phyloP scores from a whole-genome alignment of 75 land plant genomes.

The Sequoiadendron giganteum region DNA sequence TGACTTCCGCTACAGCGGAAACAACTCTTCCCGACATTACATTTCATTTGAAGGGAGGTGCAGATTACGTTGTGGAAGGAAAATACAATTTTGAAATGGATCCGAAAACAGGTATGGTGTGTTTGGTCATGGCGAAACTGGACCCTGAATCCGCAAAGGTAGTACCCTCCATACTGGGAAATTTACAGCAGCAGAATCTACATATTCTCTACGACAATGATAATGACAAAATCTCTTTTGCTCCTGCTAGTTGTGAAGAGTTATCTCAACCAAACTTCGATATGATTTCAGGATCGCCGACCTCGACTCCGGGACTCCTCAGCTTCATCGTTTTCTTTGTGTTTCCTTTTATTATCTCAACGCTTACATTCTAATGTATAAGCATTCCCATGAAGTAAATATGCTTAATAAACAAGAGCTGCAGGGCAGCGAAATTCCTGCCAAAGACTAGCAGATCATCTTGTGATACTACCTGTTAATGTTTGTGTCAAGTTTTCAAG shows the following conservation, averaged over 20 bases:
- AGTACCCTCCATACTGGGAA: neutral
- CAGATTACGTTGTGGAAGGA: neutral
- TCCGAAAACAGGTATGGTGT: neutral
- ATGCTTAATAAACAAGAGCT: too few species aligned
- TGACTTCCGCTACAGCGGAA: neutral
- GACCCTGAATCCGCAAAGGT: neutral
- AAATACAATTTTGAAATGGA: neutral
- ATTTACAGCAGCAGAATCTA: neutral
- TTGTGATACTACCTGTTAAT: too few species aligned
- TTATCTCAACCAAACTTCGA: neutral
- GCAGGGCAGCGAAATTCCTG: too few species aligned
- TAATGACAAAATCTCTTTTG: neutral
- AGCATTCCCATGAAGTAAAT: too few species aligned
- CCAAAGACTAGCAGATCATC: too few species aligned
- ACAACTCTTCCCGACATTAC: neutral
- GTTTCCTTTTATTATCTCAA: too few species aligned
- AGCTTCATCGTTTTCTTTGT: too few species aligned
- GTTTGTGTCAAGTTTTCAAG: too few species aligned
- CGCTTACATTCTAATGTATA: too few species aligned
- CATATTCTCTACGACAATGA: neutral
- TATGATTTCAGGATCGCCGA: too few species aligned
- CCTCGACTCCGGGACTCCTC: too few species aligned
- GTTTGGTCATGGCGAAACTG: neutral
- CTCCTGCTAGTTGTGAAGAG: neutral
- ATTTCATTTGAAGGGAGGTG: neutral